Percentiles rank a stretch among this genome's conserved stretches.
phyloP scores from a whole-genome alignment of 208 protist genomes.

The Blastocrithidia nonstop region DNA sequence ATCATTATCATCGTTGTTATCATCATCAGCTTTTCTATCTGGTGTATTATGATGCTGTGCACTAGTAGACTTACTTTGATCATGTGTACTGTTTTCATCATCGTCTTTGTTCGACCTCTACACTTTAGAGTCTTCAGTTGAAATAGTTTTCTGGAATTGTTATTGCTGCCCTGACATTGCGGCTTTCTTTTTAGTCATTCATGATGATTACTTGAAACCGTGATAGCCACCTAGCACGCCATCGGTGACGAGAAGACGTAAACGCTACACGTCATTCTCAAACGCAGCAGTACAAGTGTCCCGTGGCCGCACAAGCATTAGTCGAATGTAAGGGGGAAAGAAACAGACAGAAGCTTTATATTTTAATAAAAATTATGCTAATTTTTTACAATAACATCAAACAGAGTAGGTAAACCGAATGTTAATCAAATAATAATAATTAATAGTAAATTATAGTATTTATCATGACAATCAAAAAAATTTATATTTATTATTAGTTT shows the following conservation, averaged over 20 bases:
- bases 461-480: no score
- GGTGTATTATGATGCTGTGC: conserved; percentile 1
- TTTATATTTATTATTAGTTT: no score
- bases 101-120: conserved; percentile 1
- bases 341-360: no score
- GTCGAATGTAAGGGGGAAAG: no score
- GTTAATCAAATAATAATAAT: no score
- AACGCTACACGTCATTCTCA: conserved; percentile 35
- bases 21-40: conserved; percentile 2
- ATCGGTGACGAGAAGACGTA: conserved; percentile 29
- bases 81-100: conserved; percentile 1
- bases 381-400: no score
- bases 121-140: conserved; percentile 7
- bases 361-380: no score
- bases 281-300: conserved; percentile 59
- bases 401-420: no score
- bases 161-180: conserved; percentile 4
- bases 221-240: conserved; percentile 21
- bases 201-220: no score
- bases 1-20: conserved; percentile 5
- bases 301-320: conserved; percentile 23
- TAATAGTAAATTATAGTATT: no score
- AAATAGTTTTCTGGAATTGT: conserved; percentile 2
- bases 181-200: conserved; percentile 13
- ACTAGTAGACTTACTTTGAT: neutral